These are phyloP conservation scores for Deinandra increscens DNA, from an alignment of 129 eudicot genomes.

Conservation along the genomic window DNA sequence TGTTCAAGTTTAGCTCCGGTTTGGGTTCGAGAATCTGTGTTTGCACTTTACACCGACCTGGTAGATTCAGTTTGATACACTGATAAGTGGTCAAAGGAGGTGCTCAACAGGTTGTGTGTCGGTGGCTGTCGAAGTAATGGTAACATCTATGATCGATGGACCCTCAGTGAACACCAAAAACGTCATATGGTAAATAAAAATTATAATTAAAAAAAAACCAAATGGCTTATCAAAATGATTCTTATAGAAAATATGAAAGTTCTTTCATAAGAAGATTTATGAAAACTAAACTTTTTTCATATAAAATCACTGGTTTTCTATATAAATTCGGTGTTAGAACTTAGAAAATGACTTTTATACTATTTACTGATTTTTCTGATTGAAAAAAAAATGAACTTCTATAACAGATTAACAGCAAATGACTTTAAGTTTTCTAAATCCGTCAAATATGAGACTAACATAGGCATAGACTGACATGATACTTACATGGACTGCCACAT, in stretches of 20 bases:
- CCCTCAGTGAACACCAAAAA: background rate
- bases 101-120: background rate
- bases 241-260: too few species aligned
- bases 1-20: background rate
- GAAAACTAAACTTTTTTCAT: background rate
- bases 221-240: too few species aligned
- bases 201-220: background rate
- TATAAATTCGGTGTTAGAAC: background rate
- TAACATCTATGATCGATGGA: background rate
- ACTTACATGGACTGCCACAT: too few species aligned
- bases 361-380: background rate
- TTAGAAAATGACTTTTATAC: too few species aligned
- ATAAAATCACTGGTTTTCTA: background rate
- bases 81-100: background rate
- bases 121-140: background rate
- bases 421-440: background rate
- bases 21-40: background rate
- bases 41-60: background rate
- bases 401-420: background rate
- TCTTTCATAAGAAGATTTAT: too few species aligned
- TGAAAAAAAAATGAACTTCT: background rate
- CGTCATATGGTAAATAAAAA: background rate
- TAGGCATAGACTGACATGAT: too few species aligned
- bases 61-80: slow-evolving; percentile 1
- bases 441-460: background rate